Base-by-base conservation (phyloP, 768 basidiomycete genomes). In the Xerocomellus intermedius region DNA sequence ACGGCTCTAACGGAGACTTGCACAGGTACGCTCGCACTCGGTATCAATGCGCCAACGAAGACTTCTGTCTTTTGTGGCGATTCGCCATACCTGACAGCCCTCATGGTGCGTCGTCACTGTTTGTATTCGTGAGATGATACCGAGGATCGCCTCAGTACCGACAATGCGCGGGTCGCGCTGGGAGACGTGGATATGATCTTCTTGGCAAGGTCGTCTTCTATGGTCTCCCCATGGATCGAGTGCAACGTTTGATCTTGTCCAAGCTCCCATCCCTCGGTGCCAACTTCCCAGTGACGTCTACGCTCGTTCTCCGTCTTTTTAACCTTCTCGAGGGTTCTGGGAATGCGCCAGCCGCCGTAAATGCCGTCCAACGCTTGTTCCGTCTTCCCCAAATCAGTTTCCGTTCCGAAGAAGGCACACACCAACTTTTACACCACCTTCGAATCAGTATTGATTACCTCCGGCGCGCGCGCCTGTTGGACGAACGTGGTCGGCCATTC, bases 391-490 rank as follows among this genome's bases (percentile, higher is more conserved):
- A 81, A 41, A 72, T 89, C 56, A 80, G 78, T 57, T 81, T 86
- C 58, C 71, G 75, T 36, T 85, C 83, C 1, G 73, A 80, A 4
- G 73, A 78, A 9, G 83, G 83, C 8, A 75, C 70, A 55, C 71
- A 80, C 9, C 84, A 89, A 60, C 69, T 87, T 16, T 64, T 84
- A 21, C 85, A 88, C 59, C 85, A 86, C 60, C 69, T 87, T 17
- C 76, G 85, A 22, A 89, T 89, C 73, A 81, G 79, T 55, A 82
- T 89, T 46, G 88, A 89, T 56, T 88, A 86, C 59, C 76, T 89
- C 10, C 77, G 84, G 36, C 80, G 84, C 6, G 68, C 77, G 6
- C 73, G 79, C 38, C 73, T 89, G 17, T 66, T 89, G 39, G 77
- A 82, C 49, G 69, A 69, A 35, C 64, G 69, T 17, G 88, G 87